Percentiles rank a stretch among this genome's conserved stretches.
phyloP scores from a whole-genome alignment of 2,329 filamentous ascomycete species.

The Pyrenophora teres region DNA sequence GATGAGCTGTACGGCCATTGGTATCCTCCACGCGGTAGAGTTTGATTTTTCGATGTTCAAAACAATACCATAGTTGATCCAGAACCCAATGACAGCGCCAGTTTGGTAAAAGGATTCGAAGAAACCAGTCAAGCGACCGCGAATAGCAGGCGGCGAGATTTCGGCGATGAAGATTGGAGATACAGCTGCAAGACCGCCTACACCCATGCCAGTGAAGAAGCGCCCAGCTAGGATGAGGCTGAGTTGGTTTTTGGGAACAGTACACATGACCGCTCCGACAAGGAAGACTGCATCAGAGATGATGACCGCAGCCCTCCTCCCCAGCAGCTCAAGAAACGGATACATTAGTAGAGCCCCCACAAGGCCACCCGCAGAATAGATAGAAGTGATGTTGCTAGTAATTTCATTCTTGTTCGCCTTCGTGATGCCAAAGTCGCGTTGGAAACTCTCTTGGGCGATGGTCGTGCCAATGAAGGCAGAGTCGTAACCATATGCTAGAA shows the following conservation, averaged over 20 bases:
- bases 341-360: slow-evolving; percentile 58
- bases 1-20: slow-evolving; percentile 57
- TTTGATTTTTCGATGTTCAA: slow-evolving; percentile 51
- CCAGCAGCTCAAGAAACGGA: slow-evolving; percentile 53
- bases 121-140: slow-evolving; percentile 67
- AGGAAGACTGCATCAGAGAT: slow-evolving; percentile 54
- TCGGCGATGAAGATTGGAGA: slow-evolving; percentile 47
- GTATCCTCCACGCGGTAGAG: slow-evolving; percentile 66
- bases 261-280: slow-evolving; percentile 48
- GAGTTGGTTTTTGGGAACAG: slow-evolving; percentile 40
- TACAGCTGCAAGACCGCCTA: slow-evolving; percentile 47
- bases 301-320: slow-evolving; percentile 58
- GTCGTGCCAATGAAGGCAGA: slow-evolving; percentile 61
- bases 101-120: slow-evolving; percentile 69
- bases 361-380: slow-evolving; percentile 57
- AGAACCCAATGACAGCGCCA: slow-evolving; percentile 57
- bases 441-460: slow-evolving; percentile 57
- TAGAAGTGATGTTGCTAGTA: slow-evolving; percentile 56
- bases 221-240: slow-evolving; percentile 51
- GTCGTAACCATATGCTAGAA: slow-evolving; percentile 55
- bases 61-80: slow-evolving; percentile 50
- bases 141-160: slow-evolving; percentile 62
- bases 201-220: slow-evolving; percentile 46
- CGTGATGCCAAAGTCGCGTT: slow-evolving; percentile 48
- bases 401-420: slow-evolving; percentile 47